A percentile compares a stretch with the other conserved stretches of the same genome.
These are phyloP conservation scores for Ustilago crameri DNA, from an alignment of 1,284 basidiomycete species.

Conservation along the genomic window DNA sequence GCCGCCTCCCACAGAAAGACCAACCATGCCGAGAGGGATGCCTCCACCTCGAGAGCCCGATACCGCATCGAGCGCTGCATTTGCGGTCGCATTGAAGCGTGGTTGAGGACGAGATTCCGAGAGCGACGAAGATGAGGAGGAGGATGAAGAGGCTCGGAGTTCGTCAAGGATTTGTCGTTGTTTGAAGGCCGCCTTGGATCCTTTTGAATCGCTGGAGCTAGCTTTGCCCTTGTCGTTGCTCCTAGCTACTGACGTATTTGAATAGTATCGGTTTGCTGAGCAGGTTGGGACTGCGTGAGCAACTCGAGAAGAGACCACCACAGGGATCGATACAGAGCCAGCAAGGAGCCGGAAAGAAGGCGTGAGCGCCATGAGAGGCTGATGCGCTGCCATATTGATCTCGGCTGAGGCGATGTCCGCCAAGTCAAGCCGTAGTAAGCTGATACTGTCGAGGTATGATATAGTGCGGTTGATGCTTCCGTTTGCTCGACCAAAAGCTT, in stretches of 20 bases:
- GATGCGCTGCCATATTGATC: slow-evolving; percentile 2
- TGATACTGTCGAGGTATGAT: not conserved
- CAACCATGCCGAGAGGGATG: slow-evolving; percentile 36
- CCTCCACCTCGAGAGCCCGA: slow-evolving; percentile 29
- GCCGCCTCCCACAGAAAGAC: slow-evolving; percentile 23
- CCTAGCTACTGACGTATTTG: slow-evolving; percentile 5
- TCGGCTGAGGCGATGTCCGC: not conserved
- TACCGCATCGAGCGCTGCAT: slow-evolving; percentile 43
- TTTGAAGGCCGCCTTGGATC: slow-evolving; percentile 34
- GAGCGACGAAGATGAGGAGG: slow-evolving; percentile 30
- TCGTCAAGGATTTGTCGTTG: slow-evolving; percentile 48
- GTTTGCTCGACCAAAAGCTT: not conserved
- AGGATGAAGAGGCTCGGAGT: slow-evolving; percentile 28
- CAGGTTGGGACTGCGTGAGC: not conserved
- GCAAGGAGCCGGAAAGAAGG: slow-evolving; percentile 17
- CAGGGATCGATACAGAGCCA: not conserved
- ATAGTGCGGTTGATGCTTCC: not conserved
- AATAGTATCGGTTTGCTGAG: not conserved
- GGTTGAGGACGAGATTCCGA: slow-evolving; percentile 27
- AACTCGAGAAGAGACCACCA: slow-evolving; percentile 10
- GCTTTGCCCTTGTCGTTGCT: slow-evolving; percentile 9
- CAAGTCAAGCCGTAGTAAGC: not conserved
- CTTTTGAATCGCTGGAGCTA: slow-evolving; percentile 13
- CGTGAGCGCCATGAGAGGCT: slow-evolving; percentile 7
- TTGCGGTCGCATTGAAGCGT: slow-evolving; percentile 43